Percentiles rank a stretch among this genome's conserved stretches.
phyloP scores from a whole-genome alignment of 768 basidiomycete genomes.

The Mycena filopes region DNA sequence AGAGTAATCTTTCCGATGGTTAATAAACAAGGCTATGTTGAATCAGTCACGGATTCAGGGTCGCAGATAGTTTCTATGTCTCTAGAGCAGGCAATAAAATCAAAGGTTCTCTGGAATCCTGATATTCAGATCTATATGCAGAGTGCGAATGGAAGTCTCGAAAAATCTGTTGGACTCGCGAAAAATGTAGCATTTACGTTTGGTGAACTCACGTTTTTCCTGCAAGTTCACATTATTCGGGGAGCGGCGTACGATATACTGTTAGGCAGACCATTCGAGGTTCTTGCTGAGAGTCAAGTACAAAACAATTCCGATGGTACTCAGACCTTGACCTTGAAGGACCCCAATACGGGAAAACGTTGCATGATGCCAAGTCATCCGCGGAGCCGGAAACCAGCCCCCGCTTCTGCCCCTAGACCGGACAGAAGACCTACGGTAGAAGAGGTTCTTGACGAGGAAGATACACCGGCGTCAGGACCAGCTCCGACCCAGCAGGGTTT shows the following conservation, averaged over 20 bases:
- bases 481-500: constrained; percentile 11
- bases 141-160: constrained; percentile 37
- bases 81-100: constrained; percentile 18
- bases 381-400: neutral
- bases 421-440: neutral
- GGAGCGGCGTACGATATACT: constrained; percentile 40
- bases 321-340: constrained; percentile 36
- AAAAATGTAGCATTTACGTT: no score
- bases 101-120: constrained; percentile 31
- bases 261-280: constrained; percentile 43
- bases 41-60: constrained; percentile 38
- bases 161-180: constrained; percentile 40
- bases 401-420: neutral
- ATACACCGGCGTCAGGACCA: neutral
- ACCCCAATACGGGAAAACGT: constrained; percentile 36
- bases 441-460: neutral
- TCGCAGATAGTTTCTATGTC: constrained; percentile 44
- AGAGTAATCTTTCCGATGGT: neutral
- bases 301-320: no score
- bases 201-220: constrained; percentile 35
- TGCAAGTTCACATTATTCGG: constrained; percentile 43
- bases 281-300: constrained; percentile 29
- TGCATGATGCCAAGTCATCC: neutral
- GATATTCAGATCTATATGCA: constrained; percentile 39
- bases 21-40: constrained; percentile 4